Base-by-base conservation (phyloP, 2,329 filamentous ascomycete genomes). In the Pyrenochaeta sp. region DNA sequence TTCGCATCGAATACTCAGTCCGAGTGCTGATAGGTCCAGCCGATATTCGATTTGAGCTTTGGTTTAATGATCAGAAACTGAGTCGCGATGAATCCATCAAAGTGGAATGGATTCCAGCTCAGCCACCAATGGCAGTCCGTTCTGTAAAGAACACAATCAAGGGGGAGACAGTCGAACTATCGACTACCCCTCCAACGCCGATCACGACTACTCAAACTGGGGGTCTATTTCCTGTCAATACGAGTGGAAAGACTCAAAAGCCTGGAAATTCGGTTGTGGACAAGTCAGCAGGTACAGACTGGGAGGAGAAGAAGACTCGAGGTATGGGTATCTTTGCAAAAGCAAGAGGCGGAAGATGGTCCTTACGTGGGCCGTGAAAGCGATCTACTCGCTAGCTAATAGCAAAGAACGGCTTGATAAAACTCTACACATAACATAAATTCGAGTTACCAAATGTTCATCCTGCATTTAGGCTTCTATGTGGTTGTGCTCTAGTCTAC, bases 21-120 rank as follows among this genome's bases (percentile, higher is more conserved):
- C 64, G 69, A n/a, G 74, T 77, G 11, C 54, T 75, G 35, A 71
- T 77, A 20, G 76, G 75, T 0, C 73, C 75, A 0, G 76, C 75
- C 0, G 75, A 77, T 30, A 63, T 78, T 6, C 61, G 64, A 3
- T 77, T 77, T 49, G 74, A 76, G 59, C 66, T 77, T 1, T 77
- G 74, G 72, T 72, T 72, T 50, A 61, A 75, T 23, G 68, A 69
- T 29, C 66, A 71, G 30, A 75, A 75, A 47, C 60, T 76, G 4
- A 70, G 64, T 36, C 61, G 63, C 7, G 72, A 75, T 40, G 61
- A 73, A 20, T 66, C 69, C 0, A 74, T 75, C n/a, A 67, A 60
- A n/a, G 72, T 77, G 0, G 70, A 75, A 7, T 75, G 73, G 72
- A 37, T 60, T 3, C 59, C 72, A 9, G 60, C 58, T 2, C 54